A percentile compares a stretch with the other conserved stretches of the same genome.
Evolutionary conservation across 2,329 filamentous ascomycete genomes (phyloP).

Genomic region (Chaetomium globosum): DNA sequence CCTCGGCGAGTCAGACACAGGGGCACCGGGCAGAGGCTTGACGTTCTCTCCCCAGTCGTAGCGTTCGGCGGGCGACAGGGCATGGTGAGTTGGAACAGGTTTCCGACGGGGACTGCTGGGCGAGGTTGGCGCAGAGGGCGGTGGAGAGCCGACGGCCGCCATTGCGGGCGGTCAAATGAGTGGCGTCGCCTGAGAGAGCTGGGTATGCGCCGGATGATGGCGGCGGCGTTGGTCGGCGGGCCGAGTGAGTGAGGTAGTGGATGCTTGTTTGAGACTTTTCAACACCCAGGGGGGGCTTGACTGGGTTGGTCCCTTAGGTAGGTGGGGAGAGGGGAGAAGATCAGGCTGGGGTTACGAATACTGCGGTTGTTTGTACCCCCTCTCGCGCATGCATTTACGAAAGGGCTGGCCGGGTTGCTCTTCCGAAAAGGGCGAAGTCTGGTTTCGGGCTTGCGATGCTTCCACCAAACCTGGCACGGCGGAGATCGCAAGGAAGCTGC

Average conservation of each 20-base stretch:
- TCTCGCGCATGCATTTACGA: conserved; percentile 22
- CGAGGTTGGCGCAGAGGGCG: conserved; percentile 36
- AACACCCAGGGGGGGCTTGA: conserved; percentile 14
- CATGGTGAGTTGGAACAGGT: conserved; percentile 43
- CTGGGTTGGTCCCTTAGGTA: neutral
- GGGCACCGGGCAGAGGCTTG: conserved; percentile 40
- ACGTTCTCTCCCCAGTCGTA: conserved; percentile 41
- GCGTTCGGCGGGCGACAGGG: conserved; percentile 41
- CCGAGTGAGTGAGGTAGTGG: conserved; percentile 8
- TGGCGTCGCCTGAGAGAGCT: conserved; percentile 22
- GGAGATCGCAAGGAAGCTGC: conserved; percentile 25
- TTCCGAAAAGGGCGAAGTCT: neutral
- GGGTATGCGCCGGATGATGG: conserved; percentile 25
- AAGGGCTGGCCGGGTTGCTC: conserved; percentile 15
- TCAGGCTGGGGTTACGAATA: neutral
- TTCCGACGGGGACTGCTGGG: conserved; percentile 41
- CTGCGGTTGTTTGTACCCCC: conserved; percentile 5
- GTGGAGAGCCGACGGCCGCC: conserved; percentile 41
- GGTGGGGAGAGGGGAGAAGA: neutral
- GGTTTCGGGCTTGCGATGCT: neutral
- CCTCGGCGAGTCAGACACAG: conserved; percentile 46
- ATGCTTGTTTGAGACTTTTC: conserved; percentile 6
- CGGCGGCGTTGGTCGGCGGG: conserved; percentile 11
- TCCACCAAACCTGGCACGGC: neutral
- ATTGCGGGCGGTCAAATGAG: conserved; percentile 35